Evolutionary conservation across 768 basidiomycete species (phyloP), one percentile per base, ranked within the genome.

Genomic region (Leccinellum rugosiceps): DNA sequence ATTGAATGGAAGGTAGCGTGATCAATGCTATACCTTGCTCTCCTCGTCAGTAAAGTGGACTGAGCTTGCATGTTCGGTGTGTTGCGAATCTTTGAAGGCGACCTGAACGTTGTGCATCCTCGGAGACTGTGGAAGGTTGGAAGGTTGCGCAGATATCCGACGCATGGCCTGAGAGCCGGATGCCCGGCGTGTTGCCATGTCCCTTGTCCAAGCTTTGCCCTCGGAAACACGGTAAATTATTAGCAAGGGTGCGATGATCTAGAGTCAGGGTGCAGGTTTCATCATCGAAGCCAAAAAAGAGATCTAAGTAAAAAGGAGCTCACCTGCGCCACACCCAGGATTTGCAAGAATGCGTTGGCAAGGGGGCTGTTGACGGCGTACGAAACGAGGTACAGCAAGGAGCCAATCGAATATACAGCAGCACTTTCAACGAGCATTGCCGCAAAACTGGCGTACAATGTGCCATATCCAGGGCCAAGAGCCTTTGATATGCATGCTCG

Each of bases 181-280:
- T 1, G 52, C 19, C 19, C 54, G 31, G 11, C 59, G 58, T 14
- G 70, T 53, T 4, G 63, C 32, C 28, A 62, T 54, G 7, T 69
- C 62, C 25, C 48, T 59, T 21, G 63, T 63, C 80, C 78, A 79
- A 3, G 77, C 79, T 25, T 74, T 72, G 14, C 80, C 80, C 57
- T 77, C 69, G 2, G 78, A 75, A 11, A 81, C 68, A n/a, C 79
- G 76, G 44, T 76, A 77, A 35, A 79, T 79, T 54, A 81, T 80
- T 23, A 80, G 70, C 58, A 79, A 77, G 0, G 76, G 74, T 11
- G 80, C 78, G 30, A 80, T 74, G 67, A 78, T 72, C 79, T 80
- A 58, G 2, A 15, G n/a, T 9, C 31, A n/a, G 31, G 43, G 14
- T 6, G 11, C 57, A 28, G 58, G 50, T 25, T 15, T 34, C 32